Evolutionary conservation across 345 rosid species (phyloP).

Genomic region (Citrus hindsii): DNA sequence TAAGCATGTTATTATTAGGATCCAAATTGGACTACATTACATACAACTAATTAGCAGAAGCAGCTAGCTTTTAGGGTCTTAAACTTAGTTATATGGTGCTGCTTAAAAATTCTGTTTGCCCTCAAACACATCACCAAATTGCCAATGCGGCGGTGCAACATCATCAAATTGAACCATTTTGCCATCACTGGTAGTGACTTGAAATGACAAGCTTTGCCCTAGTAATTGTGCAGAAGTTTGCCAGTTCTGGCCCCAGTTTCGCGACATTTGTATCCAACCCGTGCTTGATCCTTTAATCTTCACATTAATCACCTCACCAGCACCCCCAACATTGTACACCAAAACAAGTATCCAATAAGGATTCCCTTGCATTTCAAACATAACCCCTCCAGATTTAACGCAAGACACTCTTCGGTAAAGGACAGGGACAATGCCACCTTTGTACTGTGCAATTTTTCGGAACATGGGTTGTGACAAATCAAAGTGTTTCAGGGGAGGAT

Average conservation of each 20-base stretch:
- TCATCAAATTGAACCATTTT: constrained; percentile 3
- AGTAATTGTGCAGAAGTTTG: neutral
- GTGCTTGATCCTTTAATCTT: constrained; percentile 28
- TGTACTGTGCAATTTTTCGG: constrained; percentile 28
- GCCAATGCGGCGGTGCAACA: neutral
- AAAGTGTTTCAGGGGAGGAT: constrained; percentile 36
- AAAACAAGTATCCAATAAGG: constrained; percentile 23
- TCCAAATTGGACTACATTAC: neutral
- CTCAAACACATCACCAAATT: constrained; percentile 9
- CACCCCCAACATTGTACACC: constrained; percentile 31
- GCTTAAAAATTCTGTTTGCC: neutral
- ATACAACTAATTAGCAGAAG: neutral
- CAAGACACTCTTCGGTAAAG: constrained; percentile 23
- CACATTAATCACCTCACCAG: constrained; percentile 21
- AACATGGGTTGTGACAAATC: constrained; percentile 34
- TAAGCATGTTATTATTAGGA: neutral
- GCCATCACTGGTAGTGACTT: constrained; percentile 6
- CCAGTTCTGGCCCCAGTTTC: constrained; percentile 18
- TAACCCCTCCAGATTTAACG: constrained; percentile 20
- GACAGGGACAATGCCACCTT: constrained; percentile 32
- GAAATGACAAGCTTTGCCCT: constrained; percentile 15
- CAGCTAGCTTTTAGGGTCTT: neutral
- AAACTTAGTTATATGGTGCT: neutral
- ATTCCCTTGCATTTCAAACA: constrained; percentile 29
- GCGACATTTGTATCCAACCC: constrained; percentile 5